Evolutionary conservation across 768 basidiomycete species (phyloP), one percentile per base, ranked within the genome.

Genomic region (Mycena albidolilacea): DNA sequence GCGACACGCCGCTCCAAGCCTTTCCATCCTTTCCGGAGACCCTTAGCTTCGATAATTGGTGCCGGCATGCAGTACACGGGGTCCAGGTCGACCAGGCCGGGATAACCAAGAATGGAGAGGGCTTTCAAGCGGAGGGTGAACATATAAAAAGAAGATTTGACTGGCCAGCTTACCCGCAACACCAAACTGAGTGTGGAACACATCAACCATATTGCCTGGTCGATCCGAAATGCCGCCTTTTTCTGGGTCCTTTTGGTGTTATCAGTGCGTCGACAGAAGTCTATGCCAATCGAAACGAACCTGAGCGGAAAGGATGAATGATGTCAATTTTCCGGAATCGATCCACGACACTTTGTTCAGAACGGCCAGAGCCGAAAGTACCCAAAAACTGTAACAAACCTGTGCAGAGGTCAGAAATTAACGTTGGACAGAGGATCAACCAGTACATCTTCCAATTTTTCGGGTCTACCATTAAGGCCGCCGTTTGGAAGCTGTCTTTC

Each of bases 371-470:
- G 95, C 86, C 1, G 98, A 97, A 6, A 99, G 88, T 5, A 97
- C 95, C 97, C 97, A 99, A 84, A 96, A 96, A 77, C 95, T 96
- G 82, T 99, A 99, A 84, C 98, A 99, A 19, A 98, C 95, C 96
- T 97, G 72, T 15, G 39, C 15, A 61, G 37, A 17, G 35, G 14
- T 60, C 17, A 60, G 23, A 38, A 73, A 21, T 57, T 35, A 35
- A 71, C 30, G 43, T n/a, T 39, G n/a, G 7, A 37, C 17, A 30
- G 10, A 59, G 7, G 57, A 60, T 62, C 38, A 19, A 35, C 14
- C 21, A 92, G 77, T 76, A 97, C 98, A 79, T 99, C 97, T 83
- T 97, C 95, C 43, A 99, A 85, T 83, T 99, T 99, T 80, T 99
- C 96, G 11, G 98, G 98, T n/a, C 98, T 87, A 0, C 97, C 98